Conservation (phyloP, 345 rosid species). For the Psidium guajava region DNA sequence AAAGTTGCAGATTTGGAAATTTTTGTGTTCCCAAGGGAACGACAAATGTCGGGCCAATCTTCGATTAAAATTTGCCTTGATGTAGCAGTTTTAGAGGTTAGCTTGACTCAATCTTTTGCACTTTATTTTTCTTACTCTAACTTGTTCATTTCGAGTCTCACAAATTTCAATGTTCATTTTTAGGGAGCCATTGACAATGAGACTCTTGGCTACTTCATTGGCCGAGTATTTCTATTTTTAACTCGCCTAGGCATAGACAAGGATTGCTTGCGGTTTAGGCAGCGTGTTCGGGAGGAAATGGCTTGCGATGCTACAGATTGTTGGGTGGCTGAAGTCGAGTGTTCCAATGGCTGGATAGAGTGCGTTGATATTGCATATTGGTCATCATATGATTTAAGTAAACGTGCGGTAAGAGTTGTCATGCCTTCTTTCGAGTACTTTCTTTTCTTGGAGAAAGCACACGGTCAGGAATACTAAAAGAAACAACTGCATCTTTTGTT, state of each 20-base stretch:
- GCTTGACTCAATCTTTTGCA: not conserved
- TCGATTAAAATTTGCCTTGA: slow-evolving; percentile 48
- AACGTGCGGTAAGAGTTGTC: slow-evolving; percentile 37
- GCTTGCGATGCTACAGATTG: slow-evolving; percentile 93
- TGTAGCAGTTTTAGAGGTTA: slow-evolving; percentile 61
- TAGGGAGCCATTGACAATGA: slow-evolving; percentile 84
- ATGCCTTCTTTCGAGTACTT: too few relatives aligned
- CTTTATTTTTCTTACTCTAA: not conserved
- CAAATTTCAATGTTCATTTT: not conserved
- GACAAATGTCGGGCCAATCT: slow-evolving; percentile 73
- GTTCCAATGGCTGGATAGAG: slow-evolving; percentile 92
- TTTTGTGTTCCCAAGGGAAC: slow-evolving; percentile 84
- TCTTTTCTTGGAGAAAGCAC: too few relatives aligned
- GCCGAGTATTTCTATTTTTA: slow-evolving; percentile 22
- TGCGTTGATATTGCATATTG: slow-evolving; percentile 94
- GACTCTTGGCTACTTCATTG: slow-evolving; percentile 89
- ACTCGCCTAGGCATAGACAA: too few relatives aligned
- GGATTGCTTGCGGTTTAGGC: slow-evolving; percentile 66
- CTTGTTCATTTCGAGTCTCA: slow-evolving; percentile 29
- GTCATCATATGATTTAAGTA: slow-evolving; percentile 67
- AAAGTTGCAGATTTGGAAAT: slow-evolving; percentile 62
- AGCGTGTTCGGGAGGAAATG: slow-evolving; percentile 91
- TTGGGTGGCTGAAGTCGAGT: slow-evolving; percentile 95
- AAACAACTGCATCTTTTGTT: too few relatives aligned
- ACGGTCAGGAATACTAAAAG: too few relatives aligned